Percentiles rank a stretch among this genome's conserved stretches.
Conservation (phyloP, 2,329 filamentous ascomycete species). For the Gnomoniopsis smithogilvyi region DNA sequence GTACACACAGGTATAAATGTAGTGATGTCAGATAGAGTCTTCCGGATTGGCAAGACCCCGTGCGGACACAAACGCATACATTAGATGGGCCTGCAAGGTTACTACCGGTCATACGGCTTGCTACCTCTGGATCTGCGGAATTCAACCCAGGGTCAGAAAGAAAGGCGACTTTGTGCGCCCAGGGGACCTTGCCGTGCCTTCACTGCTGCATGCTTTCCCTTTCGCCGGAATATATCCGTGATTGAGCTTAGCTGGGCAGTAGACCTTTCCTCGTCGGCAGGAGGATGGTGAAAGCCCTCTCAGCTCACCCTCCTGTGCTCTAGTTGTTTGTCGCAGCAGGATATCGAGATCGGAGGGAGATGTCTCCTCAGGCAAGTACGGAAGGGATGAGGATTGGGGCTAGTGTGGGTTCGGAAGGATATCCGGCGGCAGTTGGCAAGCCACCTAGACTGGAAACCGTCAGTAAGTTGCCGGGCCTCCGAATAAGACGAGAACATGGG, state of each 20-base stretch:
- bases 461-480: not conserved
- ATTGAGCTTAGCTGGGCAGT: not conserved
- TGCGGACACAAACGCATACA: not conserved
- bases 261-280: not conserved
- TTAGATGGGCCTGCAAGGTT: not conserved
- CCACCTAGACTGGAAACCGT: not conserved
- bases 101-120: not conserved
- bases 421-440: conserved; percentile 12
- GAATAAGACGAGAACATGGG: not conserved
- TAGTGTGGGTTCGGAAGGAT: not conserved
- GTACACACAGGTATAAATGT: not conserved
- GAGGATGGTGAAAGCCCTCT: not conserved
- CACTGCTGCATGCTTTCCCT: not conserved
- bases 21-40: conserved; percentile 6
- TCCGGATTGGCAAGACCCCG: not conserved
- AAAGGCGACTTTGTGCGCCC: not conserved
- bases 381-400: not conserved
- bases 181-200: not conserved
- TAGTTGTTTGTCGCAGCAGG: not conserved
- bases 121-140: not conserved
- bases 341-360: not conserved
- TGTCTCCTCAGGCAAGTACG: not conserved
- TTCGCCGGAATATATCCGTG: not conserved
- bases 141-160: conserved; percentile 1
- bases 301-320: not conserved